phyloP scores from a whole-genome alignment of 2,329 filamentous ascomycete genomes.

The Botrytis sinoallii region DNA sequence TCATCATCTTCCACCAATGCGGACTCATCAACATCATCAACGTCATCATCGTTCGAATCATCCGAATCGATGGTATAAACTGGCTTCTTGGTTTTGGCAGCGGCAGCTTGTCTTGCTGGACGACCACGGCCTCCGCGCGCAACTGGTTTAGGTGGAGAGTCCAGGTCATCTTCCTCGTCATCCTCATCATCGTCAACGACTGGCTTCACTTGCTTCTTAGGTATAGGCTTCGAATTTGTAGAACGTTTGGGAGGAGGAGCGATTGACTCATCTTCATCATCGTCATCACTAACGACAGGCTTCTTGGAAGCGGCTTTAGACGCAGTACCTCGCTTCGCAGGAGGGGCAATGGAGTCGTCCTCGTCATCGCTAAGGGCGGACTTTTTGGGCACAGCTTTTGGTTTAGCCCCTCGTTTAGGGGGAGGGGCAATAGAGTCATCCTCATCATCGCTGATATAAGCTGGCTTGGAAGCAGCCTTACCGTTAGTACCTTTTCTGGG shows the following conservation, averaged over 20 bases:
- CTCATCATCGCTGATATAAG: conserved; percentile 25
- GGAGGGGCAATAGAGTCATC: conserved; percentile 14
- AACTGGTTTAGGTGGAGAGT: conserved; percentile 37
- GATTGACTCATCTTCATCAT: conserved; percentile 17
- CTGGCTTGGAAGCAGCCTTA: conserved; percentile 7
- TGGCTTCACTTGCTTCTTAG: conserved; percentile 20
- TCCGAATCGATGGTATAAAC: conserved; percentile 25
- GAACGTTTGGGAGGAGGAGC: conserved; percentile 9
- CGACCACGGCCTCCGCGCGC: conserved; percentile 21
- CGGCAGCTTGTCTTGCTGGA: conserved; percentile 17
- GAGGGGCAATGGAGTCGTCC: conserved; percentile 33
- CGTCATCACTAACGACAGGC: conserved; percentile 1
- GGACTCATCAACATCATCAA: conserved; percentile 39
- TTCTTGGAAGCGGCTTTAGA: conserved; percentile 13
- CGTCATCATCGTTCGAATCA: conserved; percentile 37
- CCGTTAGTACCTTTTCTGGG: conserved; percentile 18
- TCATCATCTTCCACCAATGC: conserved; percentile 34
- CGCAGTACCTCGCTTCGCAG: conserved; percentile 37
- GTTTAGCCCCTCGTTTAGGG: conserved; percentile 22
- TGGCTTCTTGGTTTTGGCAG: conserved; percentile 14
- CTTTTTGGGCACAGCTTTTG: conserved; percentile 25
- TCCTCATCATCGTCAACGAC: conserved; percentile 33
- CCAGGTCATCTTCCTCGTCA: conserved; percentile 11
- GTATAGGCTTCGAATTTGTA: not conserved
- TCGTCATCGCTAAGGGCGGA: conserved; percentile 30